Base-by-base conservation (phyloP, 495 filamentous ascomycete species). In the Halenospora varia region DNA sequence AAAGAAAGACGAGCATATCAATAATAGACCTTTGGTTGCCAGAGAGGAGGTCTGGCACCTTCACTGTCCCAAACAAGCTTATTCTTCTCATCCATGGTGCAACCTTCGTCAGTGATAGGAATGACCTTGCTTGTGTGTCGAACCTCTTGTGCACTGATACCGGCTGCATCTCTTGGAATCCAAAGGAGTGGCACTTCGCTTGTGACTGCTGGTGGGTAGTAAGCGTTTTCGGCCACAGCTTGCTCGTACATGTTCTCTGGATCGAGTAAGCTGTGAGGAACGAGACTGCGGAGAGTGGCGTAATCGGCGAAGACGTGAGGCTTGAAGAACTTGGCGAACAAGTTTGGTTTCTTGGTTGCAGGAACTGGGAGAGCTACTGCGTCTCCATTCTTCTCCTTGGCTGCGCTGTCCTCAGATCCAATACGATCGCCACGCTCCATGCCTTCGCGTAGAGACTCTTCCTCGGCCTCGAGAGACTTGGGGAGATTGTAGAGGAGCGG, bases 401-500 rank as follows among this genome's bases (percentile, higher is more conserved):
- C 23, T 49, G 65, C 61, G 48, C 62, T 66, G 24, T 68, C 69
- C 17, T 60, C 56, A n/a, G 26, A 40, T 18, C 23, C 22, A 24
- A 18, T 35, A 39, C 72, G 70, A 25, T 74, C 66, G 25, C 69
- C 57, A 13, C 58, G 62, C 10, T 68, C 51, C 49, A 77, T 59
- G 26, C 68, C 69, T 49, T 69, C 65, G 46, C 83, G 80, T 22
- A 68, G 66, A 3, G 60, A 62, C 62, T 92, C 87, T 68, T 92
- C 89, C 59, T 83, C 81, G 11, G 70, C 73, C 15, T 79, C 71
- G 8, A 86, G 76, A 44, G 75, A 77, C 59, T 79, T 71, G 23
- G 92, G 91, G 2, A 96, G 82, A 68, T 88, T 95, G 62, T 87
- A 82, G 51, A 95, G 81, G 15, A 95, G 82, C 0, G 92, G 93